Percentiles rank a stretch among this genome's conserved stretches.
These are phyloP conservation scores for Mycena maculata DNA, from an alignment of 768 basidiomycete species.

Conservation along the genomic window DNA sequence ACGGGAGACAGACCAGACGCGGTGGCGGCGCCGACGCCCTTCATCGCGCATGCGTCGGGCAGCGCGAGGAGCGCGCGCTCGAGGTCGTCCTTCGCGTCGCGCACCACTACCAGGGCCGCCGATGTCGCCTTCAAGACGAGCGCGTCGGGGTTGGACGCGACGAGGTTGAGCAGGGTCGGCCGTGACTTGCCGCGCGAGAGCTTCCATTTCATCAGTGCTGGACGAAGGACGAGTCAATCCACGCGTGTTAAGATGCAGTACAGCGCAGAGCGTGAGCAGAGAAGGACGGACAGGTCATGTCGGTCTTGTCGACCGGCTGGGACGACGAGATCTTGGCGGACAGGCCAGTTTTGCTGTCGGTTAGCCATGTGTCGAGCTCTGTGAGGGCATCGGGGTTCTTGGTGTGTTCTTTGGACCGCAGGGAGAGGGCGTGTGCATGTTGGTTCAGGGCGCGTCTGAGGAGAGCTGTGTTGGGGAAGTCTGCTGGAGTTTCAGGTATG, in stretches of 20 bases:
- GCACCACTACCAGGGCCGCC: conserved; percentile 7
- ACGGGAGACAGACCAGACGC: conserved; percentile 26
- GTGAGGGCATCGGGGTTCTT: conserved; percentile 21
- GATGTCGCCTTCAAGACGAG: conserved; percentile 20
- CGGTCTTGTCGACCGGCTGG: conserved; percentile 19
- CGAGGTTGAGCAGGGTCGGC: conserved; percentile 26
- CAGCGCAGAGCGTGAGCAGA: not conserved
- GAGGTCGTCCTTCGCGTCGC: conserved; percentile 21
- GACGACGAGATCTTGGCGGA: conserved; percentile 16
- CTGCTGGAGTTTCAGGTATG: not conserved
- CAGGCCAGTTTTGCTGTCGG: not conserved
- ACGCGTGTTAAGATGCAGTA: no score
- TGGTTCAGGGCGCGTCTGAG: conserved; percentile 16
- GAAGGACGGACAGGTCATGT: conserved; percentile 28
- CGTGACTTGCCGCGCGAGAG: conserved; percentile 33
- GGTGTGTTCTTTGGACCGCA: conserved; percentile 25
- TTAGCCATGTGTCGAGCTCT: conserved; percentile 28
- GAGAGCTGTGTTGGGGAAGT: conserved; percentile 14
- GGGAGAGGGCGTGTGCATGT: conserved; percentile 18
- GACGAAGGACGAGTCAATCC: no score
- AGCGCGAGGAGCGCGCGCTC: conserved; percentile 26
- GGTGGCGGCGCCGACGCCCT: conserved; percentile 33
- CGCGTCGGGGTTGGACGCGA: conserved; percentile 23
- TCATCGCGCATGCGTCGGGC: conserved; percentile 23
- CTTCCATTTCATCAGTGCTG: conserved; percentile 37